phyloP scores from a whole-genome alignment of 2,329 filamentous ascomycete species.

The Nemania abortiva region DNA sequence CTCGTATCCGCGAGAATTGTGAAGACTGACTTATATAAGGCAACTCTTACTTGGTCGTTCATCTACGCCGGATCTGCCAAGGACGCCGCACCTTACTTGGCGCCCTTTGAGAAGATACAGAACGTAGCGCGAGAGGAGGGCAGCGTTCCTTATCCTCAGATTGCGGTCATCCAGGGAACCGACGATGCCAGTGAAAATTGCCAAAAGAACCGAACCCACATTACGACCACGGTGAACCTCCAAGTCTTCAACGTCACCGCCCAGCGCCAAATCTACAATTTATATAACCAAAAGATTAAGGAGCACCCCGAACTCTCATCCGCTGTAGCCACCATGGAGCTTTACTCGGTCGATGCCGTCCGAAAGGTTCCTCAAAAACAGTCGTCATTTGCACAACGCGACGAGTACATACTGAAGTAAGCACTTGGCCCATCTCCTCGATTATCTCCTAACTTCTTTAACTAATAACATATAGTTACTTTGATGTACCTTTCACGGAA shows the following conservation, averaged over 20 bases:
- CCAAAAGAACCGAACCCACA: not conserved
- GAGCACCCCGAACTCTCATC: not conserved
- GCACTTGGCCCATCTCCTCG: not conserved
- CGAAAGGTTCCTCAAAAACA: no score
- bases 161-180: slow-evolving; percentile 16
- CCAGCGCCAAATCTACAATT: slow-evolving; percentile 2
- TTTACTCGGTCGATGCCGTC: not conserved
- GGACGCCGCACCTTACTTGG: slow-evolving; percentile 41
- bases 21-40: not conserved
- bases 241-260: slow-evolving; percentile 15
- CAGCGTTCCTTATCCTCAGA: slow-evolving; percentile 40
- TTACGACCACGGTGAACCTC: not conserved
- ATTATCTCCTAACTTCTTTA: not conserved
- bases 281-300: not conserved
- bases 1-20: not conserved
- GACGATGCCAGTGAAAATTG: not conserved
- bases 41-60: slow-evolving; percentile 42
- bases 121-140: slow-evolving; percentile 24
- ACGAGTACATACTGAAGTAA: no score
- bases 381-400: no score
- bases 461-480: no score
- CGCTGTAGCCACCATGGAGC: not conserved
- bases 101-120: slow-evolving; percentile 43
- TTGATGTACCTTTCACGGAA: not conserved
- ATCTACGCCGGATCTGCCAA: slow-evolving; percentile 41